Base-by-base conservation (phyloP, 352 stramenopile species). In the Globisporangium rhizosaccharum region DNA sequence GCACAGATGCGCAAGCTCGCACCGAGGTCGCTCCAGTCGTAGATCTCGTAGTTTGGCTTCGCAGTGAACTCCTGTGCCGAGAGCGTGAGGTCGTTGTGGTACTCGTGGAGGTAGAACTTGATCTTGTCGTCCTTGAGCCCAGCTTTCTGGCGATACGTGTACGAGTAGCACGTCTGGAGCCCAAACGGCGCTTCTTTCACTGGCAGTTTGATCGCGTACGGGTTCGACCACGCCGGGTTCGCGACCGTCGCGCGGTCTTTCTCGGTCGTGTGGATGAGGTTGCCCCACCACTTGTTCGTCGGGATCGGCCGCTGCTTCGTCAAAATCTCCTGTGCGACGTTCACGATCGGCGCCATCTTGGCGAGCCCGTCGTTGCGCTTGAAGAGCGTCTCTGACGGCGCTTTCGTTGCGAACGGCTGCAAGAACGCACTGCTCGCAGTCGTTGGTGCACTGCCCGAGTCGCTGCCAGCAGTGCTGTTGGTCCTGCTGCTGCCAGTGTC, bases 201-300 rank as follows among this genome's bases (percentile, higher is more conserved):
- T 7, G 73, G 73, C 18, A 88, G 53, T 56, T 79, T 82, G 33
- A 92, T 51, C 2, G 78, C 74, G 61, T 88, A 92, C 51, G 83
- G 80, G 62, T 90, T 88, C 7, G 75, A 66, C 68, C 78, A 92
- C 10, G 71, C 79, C 3, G 75, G 71, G 54, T 77, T 74, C 36
- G 79, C 73, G 49, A 72, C 62, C 2, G 74, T 58, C 41, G 72
- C 55, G 41, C 79, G 67, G 28, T 76, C 76, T 10, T 70, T 63
- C 28, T 57, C 67, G 1, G 66, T 80, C 14, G 73, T 72, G 66
- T 83, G 71, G 49, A 92, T 87, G 46, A 89, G 56, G 61, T 90
- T 92, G 20, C 72, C 79, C 83, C 83, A 92, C 83, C 83, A 92
- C 56, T 88, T 75, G 68, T 92, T 92, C 20, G 80, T 92, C 53